phyloP scores from a whole-genome alignment of 306 rosid genomes.

The Prunus salicina region DNA sequence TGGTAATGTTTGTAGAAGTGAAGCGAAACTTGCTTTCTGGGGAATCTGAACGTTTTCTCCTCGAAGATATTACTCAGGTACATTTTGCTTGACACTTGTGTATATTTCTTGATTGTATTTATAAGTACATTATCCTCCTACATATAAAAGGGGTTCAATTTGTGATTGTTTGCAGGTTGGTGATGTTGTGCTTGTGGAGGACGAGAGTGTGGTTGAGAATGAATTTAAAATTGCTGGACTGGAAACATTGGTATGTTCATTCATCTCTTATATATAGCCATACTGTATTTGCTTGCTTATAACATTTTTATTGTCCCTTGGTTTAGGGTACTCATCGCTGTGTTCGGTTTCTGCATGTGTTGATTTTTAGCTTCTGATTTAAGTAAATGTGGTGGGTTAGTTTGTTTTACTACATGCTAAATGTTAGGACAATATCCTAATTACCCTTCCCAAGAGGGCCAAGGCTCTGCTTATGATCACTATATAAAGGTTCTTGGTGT shows the following conservation, averaged over 20 bases:
- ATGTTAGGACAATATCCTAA: neutral
- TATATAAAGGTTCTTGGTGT: neutral
- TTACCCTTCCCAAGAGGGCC: neutral
- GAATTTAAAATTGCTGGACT: conserved; percentile 76
- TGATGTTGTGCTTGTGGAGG: conserved; percentile 83
- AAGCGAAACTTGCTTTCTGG: conserved; percentile 89
- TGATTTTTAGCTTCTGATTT: neutral
- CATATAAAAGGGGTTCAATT: conserved; percentile 11
- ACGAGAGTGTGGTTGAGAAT: conserved; percentile 69
- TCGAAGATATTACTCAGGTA: conserved; percentile 83
- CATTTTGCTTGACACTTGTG: neutral
- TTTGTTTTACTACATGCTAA: neutral
- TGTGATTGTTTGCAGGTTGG: conserved; percentile 66
- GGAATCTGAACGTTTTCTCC: conserved; percentile 78
- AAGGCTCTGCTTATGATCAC: neutral
- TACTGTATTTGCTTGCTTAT: neutral
- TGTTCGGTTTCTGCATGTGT: neutral
- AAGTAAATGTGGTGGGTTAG: neutral
- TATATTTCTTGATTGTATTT: neutral
- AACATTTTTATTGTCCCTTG: neutral
- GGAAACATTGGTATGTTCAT: conserved; percentile 71
- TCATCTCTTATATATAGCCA: neutral
- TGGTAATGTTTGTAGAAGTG: conserved; percentile 73
- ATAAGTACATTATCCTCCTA: neutral
- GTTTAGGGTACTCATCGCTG: neutral